Conservation (phyloP, 1,284 basidiomycete species). For the Porodaedalea pini region DNA sequence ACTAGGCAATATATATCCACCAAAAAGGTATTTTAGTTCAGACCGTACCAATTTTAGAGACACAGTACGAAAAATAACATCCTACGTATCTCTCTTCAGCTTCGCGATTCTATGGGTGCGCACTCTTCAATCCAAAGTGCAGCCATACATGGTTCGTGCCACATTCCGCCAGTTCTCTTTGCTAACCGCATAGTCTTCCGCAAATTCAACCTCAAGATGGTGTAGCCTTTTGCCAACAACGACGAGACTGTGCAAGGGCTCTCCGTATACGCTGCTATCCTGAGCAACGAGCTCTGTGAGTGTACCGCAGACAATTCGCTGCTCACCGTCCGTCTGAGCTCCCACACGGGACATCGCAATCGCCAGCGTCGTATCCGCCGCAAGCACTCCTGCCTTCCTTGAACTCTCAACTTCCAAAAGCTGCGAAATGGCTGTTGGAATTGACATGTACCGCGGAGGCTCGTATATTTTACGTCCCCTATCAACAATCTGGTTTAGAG, state of each 20-base stretch:
- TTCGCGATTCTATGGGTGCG: no score
- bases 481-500: conserved; percentile 12
- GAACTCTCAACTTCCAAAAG: conserved; percentile 70
- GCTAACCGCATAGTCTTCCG: conserved; percentile 71
- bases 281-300: conserved; percentile 69
- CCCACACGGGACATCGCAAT: conserved; percentile 87
- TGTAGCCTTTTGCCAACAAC: conserved; percentile 91
- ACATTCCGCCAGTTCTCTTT: conserved; percentile 52
- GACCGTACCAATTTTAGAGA: neutral
- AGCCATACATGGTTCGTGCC: conserved; percentile 47
- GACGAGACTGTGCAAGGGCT: conserved; percentile 89
- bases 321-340: conserved; percentile 50
- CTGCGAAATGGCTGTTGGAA: conserved; percentile 85
- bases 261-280: conserved; percentile 69
- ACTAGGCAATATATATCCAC: neutral
- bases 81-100: neutral
- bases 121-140: conserved; percentile 16
- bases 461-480: conserved; percentile 96
- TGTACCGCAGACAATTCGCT: conserved; percentile 83
- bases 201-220: conserved; percentile 91
- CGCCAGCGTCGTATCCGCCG: conserved; percentile 70
- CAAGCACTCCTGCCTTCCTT: conserved; percentile 52
- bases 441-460: conserved; percentile 96
- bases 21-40: neutral
- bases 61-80: neutral